Percentiles rank a stretch among this genome's conserved stretches.
Conservation (phyloP, 768 basidiomycete genomes). For the Boletus rufocinnamomeus region DNA sequence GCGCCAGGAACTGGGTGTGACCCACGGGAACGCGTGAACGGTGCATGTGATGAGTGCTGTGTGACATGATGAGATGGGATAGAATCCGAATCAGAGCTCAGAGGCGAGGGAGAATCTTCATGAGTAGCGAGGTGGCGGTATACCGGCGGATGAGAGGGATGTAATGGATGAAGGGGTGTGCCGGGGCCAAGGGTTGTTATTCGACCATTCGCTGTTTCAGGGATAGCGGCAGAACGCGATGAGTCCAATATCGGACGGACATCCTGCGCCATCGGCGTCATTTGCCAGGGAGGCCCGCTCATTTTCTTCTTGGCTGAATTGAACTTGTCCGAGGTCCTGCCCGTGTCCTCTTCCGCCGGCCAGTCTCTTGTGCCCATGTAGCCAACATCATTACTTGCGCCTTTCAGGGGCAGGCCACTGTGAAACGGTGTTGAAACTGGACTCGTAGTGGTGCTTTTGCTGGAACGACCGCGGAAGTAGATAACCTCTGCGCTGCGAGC, state of each 20-base stretch:
- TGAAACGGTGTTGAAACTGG: constrained; percentile 52
- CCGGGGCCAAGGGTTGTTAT: constrained; percentile 23
- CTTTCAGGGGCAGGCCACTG: constrained; percentile 23
- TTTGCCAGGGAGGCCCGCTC: constrained; percentile 59
- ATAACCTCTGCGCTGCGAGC: constrained; percentile 49
- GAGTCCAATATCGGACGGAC: constrained; percentile 24
- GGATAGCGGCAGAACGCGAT: constrained; percentile 17
- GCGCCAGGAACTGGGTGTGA: constrained; percentile 21
- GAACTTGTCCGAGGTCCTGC: constrained; percentile 29
- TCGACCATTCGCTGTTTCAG: constrained; percentile 21
- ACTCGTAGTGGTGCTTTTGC: constrained; percentile 70
- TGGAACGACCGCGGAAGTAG: constrained; percentile 40
- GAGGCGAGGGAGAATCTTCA: constrained; percentile 70
- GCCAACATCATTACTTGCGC: constrained; percentile 38
- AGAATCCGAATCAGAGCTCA: constrained; percentile 65
- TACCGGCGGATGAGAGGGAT: constrained; percentile 35
- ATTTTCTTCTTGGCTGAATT: constrained; percentile 45
- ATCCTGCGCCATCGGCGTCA: constrained; percentile 45
- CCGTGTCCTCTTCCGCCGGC: constrained; percentile 30
- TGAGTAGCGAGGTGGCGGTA: constrained; percentile 40
- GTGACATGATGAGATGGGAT: constrained; percentile 34
- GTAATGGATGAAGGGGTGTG: constrained; percentile 43
- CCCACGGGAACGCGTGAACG: constrained; percentile 31
- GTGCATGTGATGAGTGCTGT: constrained; percentile 33
- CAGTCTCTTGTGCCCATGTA: constrained; percentile 45